Conservation (phyloP, 345 rosid species). For the Bruguiera parviflora region DNA sequence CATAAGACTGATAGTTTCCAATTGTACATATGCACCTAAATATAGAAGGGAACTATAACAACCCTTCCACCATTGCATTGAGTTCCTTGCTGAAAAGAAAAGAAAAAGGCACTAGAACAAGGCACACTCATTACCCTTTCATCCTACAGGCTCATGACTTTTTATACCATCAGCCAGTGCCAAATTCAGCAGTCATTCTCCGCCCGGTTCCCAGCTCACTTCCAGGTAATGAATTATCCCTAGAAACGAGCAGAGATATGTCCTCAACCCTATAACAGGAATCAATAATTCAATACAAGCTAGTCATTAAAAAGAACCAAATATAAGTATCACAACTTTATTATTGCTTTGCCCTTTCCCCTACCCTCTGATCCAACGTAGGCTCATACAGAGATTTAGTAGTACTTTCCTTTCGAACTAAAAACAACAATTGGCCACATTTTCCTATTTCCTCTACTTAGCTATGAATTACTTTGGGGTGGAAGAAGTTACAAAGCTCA, state of each 20-base stretch:
- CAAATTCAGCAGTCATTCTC: constrained; percentile 6
- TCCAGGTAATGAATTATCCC: constrained; percentile 3
- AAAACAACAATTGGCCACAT: background rate
- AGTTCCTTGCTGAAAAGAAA: constrained; percentile 14
- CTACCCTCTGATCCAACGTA: background rate
- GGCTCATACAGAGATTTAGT: background rate
- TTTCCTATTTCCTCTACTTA: background rate
- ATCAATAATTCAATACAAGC: background rate
- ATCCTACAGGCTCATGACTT: constrained; percentile 17
- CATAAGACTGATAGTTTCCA: constrained; percentile 11
- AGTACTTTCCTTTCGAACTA: background rate
- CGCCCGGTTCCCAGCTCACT: constrained; percentile 3
- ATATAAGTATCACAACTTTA: background rate
- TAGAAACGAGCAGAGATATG: constrained; percentile 11
- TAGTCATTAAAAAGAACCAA: background rate
- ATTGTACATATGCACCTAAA: constrained; percentile 19
- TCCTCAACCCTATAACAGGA: constrained; percentile 1
- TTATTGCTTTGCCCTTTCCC: background rate
- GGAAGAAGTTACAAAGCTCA: background rate
- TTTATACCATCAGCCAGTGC: constrained; percentile 8
- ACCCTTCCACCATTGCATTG: constrained; percentile 7
- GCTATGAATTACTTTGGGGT: background rate
- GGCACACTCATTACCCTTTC: constrained; percentile 20
- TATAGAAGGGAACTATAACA: constrained; percentile 13
- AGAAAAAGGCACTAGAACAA: constrained; percentile 17